Evolutionary conservation across 2,329 filamentous ascomycete species (phyloP), one percentile per base, ranked within the genome.

Genomic region (Neofusicoccum kwambonambiense): DNA sequence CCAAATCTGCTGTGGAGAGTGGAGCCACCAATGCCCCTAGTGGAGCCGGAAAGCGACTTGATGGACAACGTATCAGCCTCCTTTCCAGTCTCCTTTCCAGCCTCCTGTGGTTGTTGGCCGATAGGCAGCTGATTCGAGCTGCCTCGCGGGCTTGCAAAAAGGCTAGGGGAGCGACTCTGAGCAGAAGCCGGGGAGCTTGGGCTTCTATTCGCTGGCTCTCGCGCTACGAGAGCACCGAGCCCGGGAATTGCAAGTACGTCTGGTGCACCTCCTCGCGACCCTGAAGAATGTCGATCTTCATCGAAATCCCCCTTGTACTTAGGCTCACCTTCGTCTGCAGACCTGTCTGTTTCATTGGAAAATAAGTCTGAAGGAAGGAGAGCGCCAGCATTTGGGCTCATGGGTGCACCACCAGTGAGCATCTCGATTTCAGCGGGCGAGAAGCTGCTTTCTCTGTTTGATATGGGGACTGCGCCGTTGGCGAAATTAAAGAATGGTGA

Each of bases 301-400:
- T 76, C 71, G 42, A 76, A 75, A 9, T 69, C 68, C 45, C 76
- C 74, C 0, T 70, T 75, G 54, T 73, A 79, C 15, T 47, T n/a
- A 1, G 41, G 34, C 31, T 51, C 58, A 12, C 22, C 37, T 27
- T 54, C 61, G 12, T 63, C 61, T 13, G 47, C 61, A 45, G 63
- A 65, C 19, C 63, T 51, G n/a, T 89, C 87, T 44, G 88, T 83
- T 54, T 90, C 89, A 60, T 89, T 87, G 5, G 83, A 83, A 57
- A 87, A 82, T 3, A 90, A 79, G 66, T 86, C 87, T 1, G 90
- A 90, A 0, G 91, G 91, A 15, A 96, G 79, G 3, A 94, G 81
- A 15, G 89, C 85, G 34, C 90, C 88, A 2, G 91, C 91, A 3
- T 90, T 90, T 1, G 91, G 91, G 70, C 90, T 93, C 74, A 94